phyloP scores from a whole-genome alignment of 2,329 filamentous ascomycete genomes.

The Aspergillus tanneri region DNA sequence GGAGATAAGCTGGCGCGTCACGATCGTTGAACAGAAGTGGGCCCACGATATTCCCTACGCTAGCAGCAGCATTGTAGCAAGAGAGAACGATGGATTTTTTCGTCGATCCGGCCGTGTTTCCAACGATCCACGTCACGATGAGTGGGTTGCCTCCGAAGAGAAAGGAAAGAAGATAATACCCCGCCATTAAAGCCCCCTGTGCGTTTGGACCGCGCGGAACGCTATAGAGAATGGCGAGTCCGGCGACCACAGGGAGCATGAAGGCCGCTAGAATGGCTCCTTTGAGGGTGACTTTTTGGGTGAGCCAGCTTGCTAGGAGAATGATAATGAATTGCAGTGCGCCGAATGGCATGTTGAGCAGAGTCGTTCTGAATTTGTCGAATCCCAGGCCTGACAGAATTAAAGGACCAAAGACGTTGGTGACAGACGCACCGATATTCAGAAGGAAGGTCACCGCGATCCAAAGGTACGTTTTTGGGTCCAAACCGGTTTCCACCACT shows the following conservation, averaged over 20 bases:
- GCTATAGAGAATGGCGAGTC: constrained; percentile 56
- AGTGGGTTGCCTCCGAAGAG: constrained; percentile 66
- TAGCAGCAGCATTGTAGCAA: constrained; percentile 62
- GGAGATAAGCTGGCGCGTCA: constrained; percentile 60
- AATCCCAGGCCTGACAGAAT: constrained; percentile 63
- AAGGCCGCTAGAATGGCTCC: constrained; percentile 54
- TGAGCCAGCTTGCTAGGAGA: constrained; percentile 58
- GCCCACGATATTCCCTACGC: constrained; percentile 66
- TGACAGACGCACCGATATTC: constrained; percentile 64
- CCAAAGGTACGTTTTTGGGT: constrained; percentile 58
- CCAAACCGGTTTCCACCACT: constrained; percentile 43
- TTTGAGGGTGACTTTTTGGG: constrained; percentile 59
- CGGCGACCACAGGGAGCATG: constrained; percentile 61
- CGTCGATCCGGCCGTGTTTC: constrained; percentile 66
- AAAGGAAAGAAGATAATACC: constrained; percentile 66
- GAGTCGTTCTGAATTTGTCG: constrained; percentile 56
- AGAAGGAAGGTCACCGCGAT: constrained; percentile 60
- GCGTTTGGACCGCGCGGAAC: constrained; percentile 46
- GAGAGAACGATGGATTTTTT: constrained; percentile 66
- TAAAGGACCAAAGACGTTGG: constrained; percentile 64
- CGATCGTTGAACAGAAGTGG: constrained; percentile 60
- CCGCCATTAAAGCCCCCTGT: constrained; percentile 54
- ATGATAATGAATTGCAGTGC: constrained; percentile 61
- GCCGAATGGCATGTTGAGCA: constrained; percentile 68
- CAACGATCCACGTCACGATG: constrained; percentile 67